A percentile compares a stretch with the other conserved stretches of the same genome.
These are phyloP conservation scores for Adansonia madagascariensis DNA, from an alignment of 441 rosid species.

Conservation along the genomic window DNA sequence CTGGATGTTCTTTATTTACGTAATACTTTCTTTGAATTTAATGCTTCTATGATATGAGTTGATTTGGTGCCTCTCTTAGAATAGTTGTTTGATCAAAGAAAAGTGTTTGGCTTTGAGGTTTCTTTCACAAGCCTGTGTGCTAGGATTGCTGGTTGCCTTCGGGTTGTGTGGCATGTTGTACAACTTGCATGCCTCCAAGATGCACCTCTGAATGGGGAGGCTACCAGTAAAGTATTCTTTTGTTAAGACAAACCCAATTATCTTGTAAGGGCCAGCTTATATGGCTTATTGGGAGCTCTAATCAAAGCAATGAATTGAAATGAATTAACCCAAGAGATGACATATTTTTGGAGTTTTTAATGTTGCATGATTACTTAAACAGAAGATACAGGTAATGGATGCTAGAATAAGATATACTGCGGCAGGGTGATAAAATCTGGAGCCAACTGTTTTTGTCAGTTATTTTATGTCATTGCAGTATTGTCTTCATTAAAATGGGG, in stretches of 20 bases:
- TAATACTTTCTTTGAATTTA: neutral
- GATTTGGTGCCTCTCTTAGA: neutral
- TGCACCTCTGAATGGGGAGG: neutral
- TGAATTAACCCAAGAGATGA: conserved; percentile 2
- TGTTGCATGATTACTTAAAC: neutral
- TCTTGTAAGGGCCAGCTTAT: neutral
- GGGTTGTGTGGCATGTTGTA: neutral
- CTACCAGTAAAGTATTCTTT: neutral
- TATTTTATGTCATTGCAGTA: neutral
- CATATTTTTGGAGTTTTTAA: neutral
- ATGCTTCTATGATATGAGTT: neutral
- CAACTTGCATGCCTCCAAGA: neutral
- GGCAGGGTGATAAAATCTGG: conserved; percentile 1
- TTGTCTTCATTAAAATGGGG: conserved; percentile 8
- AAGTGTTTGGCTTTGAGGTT: neutral
- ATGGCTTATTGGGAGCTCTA: conserved; percentile 8
- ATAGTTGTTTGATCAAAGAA: neutral
- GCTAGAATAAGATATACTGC: conserved; percentile 18
- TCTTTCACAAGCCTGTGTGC: neutral
- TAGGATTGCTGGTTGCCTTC: conserved; percentile 9
- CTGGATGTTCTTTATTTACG: neutral
- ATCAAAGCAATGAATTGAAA: conserved; percentile 2
- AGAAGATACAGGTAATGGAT: neutral
- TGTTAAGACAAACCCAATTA: neutral
- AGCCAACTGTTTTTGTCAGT: neutral